These are phyloP conservation scores for Primulina eburnea DNA, from an alignment of 257 asterid genomes.

Conservation along the genomic window DNA sequence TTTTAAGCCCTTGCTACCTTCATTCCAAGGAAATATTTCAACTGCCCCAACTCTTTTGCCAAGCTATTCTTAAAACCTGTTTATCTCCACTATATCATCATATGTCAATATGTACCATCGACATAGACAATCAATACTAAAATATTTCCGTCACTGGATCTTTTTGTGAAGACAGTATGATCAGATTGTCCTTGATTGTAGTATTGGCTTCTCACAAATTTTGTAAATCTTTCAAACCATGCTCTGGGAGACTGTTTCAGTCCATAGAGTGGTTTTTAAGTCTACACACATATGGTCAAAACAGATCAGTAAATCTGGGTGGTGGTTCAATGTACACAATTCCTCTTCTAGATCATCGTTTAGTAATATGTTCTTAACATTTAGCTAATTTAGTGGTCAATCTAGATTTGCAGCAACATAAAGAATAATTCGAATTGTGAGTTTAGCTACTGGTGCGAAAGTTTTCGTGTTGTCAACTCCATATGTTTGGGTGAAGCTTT, in stretches of 20 bases:
- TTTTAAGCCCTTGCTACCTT: too few relatives aligned
- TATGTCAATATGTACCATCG: neutral
- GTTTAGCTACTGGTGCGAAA: too few relatives aligned
- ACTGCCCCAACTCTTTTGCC: neutral
- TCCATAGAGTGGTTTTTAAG: neutral
- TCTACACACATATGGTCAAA: neutral
- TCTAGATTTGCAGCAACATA: neutral
- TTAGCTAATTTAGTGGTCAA: neutral
- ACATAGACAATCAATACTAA: neutral
- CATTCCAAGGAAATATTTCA: neutral
- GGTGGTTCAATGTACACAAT: neutral
- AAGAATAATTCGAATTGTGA: neutral
- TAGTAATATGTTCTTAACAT: too few relatives aligned
- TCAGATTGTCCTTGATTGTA: neutral
- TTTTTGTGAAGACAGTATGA: neutral
- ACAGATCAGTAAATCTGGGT: too few relatives aligned
- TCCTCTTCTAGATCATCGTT: neutral
- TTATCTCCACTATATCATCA: neutral
- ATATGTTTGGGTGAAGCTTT: too few relatives aligned
- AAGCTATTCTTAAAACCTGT: neutral
- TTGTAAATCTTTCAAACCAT: neutral
- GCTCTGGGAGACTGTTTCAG: neutral
- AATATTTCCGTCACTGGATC: too few relatives aligned
- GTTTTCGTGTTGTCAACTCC: too few relatives aligned
- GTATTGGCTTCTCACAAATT: neutral